These are phyloP conservation scores for Lachnellula cervina DNA, from an alignment of 2,329 filamentous ascomycete species.

Conservation along the genomic window DNA sequence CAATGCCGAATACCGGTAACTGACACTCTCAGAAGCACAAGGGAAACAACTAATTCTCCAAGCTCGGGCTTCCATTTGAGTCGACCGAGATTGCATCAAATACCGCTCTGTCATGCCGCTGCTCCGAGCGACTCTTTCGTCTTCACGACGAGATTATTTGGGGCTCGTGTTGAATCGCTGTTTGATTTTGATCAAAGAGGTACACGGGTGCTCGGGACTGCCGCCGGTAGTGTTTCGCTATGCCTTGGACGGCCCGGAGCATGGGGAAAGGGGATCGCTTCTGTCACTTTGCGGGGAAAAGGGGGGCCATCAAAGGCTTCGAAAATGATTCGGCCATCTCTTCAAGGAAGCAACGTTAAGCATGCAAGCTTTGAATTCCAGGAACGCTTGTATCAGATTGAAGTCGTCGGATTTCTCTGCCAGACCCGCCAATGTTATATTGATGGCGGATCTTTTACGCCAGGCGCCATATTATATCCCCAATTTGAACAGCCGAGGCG, in stretches of 20 bases:
- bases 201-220: conserved; percentile 18
- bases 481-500: conserved; percentile 13
- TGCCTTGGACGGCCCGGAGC: conserved; percentile 12
- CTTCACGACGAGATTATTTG: not conserved
- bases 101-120: conserved; percentile 7
- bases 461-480: conserved; percentile 13
- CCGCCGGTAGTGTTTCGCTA: conserved; percentile 12
- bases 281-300: conserved; percentile 18
- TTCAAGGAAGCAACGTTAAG: conserved; percentile 3
- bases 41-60: not conserved
- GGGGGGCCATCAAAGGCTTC: conserved; percentile 3
- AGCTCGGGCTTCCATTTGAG: not conserved
- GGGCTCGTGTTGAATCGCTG: conserved; percentile 4
- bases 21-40: not conserved
- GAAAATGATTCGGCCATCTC: conserved; percentile 7
- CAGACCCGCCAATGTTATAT: conserved; percentile 13
- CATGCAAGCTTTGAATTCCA: conserved; percentile 21
- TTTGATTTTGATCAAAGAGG: conserved; percentile 4
- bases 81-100: conserved; percentile 10
- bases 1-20: not conserved
- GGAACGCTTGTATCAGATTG: conserved; percentile 26
- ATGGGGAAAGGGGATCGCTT: conserved; percentile 7
- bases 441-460: conserved; percentile 9
- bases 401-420: conserved; percentile 7
- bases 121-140: not conserved